phyloP scores from a whole-genome alignment of 1,139 yeast species.

The Hansenula sp. region DNA sequence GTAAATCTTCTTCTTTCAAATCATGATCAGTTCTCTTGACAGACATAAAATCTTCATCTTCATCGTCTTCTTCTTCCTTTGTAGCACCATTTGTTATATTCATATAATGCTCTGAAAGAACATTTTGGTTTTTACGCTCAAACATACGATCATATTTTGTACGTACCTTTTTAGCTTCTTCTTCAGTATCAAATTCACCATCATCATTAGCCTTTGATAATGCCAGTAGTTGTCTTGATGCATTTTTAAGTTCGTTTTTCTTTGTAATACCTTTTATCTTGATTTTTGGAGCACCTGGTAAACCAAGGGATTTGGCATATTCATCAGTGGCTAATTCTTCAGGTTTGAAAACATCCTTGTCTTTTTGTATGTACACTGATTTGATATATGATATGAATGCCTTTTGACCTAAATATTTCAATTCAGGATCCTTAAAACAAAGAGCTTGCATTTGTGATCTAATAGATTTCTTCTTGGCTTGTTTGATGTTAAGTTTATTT shows the following conservation, averaged over 20 bases:
- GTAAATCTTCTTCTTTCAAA: conserved; percentile 59
- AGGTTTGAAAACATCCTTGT: conserved; percentile 77
- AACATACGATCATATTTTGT: conserved; percentile 96
- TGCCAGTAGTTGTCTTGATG: conserved; percentile 62
- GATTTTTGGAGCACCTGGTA: conserved; percentile 94
- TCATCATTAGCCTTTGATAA: conserved; percentile 60
- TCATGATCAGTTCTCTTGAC: conserved; percentile 76
- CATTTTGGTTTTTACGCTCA: conserved; percentile 90
- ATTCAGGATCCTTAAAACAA: conserved; percentile 86
- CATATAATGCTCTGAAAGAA: conserved; percentile 81
- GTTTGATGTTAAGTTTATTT: conserved; percentile 69
- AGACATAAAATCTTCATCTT: conserved; percentile 73
- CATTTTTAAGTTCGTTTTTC: conserved; percentile 74
- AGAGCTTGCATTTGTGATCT: conserved; percentile 82
- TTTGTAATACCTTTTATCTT: conserved; percentile 55
- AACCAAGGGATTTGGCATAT: conserved; percentile 82
- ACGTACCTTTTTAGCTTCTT: conserved; percentile 47
- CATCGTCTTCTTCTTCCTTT: conserved; percentile 39
- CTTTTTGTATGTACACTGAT: conserved; percentile 81
- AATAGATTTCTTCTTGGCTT: conserved; percentile 72
- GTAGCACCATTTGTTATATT: conserved; percentile 49
- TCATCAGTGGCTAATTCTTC: conserved; percentile 76
- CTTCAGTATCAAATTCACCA: conserved; percentile 51
- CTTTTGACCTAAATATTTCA: conserved; percentile 91
- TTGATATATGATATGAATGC: conserved; percentile 89